These are phyloP conservation scores for Ceratobasidium sp. DNA, from an alignment of 1,284 basidiomycete species.

Conservation along the genomic window DNA sequence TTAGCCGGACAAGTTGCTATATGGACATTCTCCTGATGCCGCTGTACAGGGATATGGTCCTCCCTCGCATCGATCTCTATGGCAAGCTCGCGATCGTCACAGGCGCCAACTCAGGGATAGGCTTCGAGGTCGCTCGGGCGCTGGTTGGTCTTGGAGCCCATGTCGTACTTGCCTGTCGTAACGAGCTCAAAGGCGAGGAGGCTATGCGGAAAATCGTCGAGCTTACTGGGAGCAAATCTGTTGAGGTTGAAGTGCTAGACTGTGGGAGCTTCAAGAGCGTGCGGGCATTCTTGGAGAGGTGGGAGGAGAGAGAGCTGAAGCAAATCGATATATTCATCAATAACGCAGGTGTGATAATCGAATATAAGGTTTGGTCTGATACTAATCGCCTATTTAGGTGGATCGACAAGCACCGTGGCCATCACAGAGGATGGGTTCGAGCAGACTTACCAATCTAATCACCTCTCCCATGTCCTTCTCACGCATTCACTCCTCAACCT, in stretches of 20 bases:
- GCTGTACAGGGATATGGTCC: constrained; percentile 36
- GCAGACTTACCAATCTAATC: constrained; percentile 38
- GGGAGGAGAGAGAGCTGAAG: constrained; percentile 20
- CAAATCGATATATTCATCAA: constrained; percentile 45
- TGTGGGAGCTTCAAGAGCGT: constrained; percentile 28
- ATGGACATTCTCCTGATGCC: constrained; percentile 30
- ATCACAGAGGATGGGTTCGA: constrained; percentile 45
- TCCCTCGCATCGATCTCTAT: constrained; percentile 30
- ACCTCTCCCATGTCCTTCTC: constrained; percentile 35
- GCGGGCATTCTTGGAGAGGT: constrained; percentile 30
- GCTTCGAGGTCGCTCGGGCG: constrained; percentile 39
- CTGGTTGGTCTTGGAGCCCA: constrained; percentile 44
- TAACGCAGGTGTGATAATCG: constrained; percentile 39
- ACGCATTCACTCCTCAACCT: constrained; percentile 35
- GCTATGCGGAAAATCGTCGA: constrained; percentile 44
- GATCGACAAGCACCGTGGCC: constrained; percentile 15
- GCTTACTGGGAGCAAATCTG: constrained; percentile 24
- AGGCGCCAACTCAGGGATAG: constrained; percentile 44
- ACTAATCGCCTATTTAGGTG: no score
- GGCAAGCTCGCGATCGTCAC: constrained; percentile 47
- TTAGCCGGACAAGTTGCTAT: not conserved
- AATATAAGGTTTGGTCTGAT: not conserved
- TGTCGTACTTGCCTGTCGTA: constrained; percentile 44
- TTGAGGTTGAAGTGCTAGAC: constrained; percentile 41
- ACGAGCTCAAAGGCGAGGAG: constrained; percentile 17